Percentiles rank a stretch among this genome's conserved stretches.
Evolutionary conservation across 176 grass and related monocot genomes (phyloP).

Genomic region (Juncus effusus): DNA sequence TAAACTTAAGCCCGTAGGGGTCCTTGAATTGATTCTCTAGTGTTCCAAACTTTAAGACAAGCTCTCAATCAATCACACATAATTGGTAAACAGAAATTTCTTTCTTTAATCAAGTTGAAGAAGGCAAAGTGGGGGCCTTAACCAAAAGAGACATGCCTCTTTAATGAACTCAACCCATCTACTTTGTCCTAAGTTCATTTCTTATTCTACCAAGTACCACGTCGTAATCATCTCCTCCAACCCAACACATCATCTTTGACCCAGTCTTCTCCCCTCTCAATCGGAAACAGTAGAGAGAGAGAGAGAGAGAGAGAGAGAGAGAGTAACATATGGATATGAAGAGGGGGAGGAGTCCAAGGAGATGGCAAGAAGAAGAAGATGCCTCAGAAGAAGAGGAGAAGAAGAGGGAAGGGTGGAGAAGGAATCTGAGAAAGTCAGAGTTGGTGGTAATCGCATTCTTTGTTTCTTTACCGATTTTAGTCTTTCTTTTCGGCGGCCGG

Average conservation of each 20-base stretch:
- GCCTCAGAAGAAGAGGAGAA: conserved; percentile 36
- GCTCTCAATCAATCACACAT: neutral
- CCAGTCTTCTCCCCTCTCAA: neutral
- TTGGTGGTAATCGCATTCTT: conserved; percentile 62
- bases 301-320: neutral
- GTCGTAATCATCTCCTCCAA: neutral
- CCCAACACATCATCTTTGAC: neutral
- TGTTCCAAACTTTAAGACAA: no score
- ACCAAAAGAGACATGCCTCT: no score
- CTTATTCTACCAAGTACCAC: conserved; percentile 13
- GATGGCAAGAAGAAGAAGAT: conserved; percentile 22
- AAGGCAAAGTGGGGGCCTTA: no score
- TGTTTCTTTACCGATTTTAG: conserved; percentile 46
- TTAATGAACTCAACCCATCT: neutral
- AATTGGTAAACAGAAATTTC: neutral
- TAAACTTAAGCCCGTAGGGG: no score
- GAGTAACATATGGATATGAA: conserved; percentile 48
- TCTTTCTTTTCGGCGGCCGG: conserved; percentile 42
- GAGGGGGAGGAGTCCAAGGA: conserved; percentile 58
- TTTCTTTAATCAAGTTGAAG: neutral
- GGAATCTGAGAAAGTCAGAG: conserved; percentile 38
- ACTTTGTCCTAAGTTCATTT: neutral
- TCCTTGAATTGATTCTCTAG: no score
- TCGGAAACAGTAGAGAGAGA: neutral
- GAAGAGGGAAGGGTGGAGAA: conserved; percentile 43